Percentiles rank a stretch among this genome's conserved stretches.
Conservation (phyloP, 148 eudicot genomes). For the Dysphania ambrosioides region DNA sequence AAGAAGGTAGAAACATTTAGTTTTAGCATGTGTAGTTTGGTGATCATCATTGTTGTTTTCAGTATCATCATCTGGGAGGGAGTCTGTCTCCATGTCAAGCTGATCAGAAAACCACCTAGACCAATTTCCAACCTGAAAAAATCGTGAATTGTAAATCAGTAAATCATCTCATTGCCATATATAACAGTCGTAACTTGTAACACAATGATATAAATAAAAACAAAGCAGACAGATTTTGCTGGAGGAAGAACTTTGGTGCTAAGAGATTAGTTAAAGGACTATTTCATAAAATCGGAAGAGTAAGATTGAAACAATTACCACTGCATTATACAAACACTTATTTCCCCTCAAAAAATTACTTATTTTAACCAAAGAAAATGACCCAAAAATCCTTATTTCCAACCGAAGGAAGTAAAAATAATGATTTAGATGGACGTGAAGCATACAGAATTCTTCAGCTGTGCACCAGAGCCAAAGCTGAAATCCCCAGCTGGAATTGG, state of each 20-base stretch:
- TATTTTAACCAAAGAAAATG: neutral
- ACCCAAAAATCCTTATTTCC: neutral
- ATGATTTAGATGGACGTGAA: conserved; percentile 15
- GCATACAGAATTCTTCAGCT: conserved; percentile 82
- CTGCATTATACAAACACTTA: no score
- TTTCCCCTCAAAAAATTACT: no score
- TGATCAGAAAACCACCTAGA: conserved; percentile 59
- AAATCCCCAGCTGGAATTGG: conserved; percentile 94
- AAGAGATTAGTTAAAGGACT: neutral
- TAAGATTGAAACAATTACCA: no score
- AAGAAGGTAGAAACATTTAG: conserved; percentile 64
- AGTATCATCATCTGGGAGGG: conserved; percentile 24
- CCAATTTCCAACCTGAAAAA: conserved; percentile 83
- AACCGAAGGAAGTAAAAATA: neutral
- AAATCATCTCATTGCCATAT: no score
- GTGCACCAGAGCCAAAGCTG: conserved; percentile 98
- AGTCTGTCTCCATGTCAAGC: conserved; percentile 44
- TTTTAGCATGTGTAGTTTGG: conserved; percentile 29
- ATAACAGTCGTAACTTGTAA: no score
- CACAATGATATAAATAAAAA: no score
- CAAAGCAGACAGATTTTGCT: no score
- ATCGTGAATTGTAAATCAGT: neutral
- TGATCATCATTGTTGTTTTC: conserved; percentile 23
- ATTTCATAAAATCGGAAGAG: neutral
- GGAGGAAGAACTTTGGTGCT: neutral